Base-by-base conservation (phyloP, 345 rosid genomes). In the Murraya koenigii region DNA sequence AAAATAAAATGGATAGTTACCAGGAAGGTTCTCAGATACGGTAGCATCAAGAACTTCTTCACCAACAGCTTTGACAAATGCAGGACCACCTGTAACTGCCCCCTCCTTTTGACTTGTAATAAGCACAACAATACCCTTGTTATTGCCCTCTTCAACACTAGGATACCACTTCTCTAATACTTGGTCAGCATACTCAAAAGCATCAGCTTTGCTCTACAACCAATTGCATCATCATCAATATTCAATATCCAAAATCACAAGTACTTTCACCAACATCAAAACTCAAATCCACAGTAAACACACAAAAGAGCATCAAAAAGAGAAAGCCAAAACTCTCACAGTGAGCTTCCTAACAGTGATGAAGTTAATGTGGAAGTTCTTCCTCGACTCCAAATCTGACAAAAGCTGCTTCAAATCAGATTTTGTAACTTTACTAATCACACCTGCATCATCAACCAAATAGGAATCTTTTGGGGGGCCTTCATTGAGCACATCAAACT, bases 141-240 rank as follows among this genome's bases (percentile, higher is more conserved):
- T 91, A 80, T 77, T 96, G 28, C 98, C 99, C 28, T 91, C 92
- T 87, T 96, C 98, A 59, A 96, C 81, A 1, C 91, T 82, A 13
- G 99, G 99, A 82, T 93, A 96, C 98, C 98, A 96, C 66, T 82
- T 84, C 85, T 96, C 99, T 79, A 96, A 81, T 56, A 96, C 95
- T 86, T 94, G 97, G 81, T 96, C 99, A 75, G 98, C 98, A 80
- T 90, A 94, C 92, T 96, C 99, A 71, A 94, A 96, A 32, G 99
- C 99, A 91, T 96, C 99, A 77, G 99, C 99, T 85, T 96, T 96
- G 87, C 97, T 96, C 99, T 95, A 88, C 87, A 82, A 33, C 77
- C 73, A 73, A 78, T 38, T 32, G 30, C 19, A 5, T 62, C 66
- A 41, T 62, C 23, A 62, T 55, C 71, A 62, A 36, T 74, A 35